A percentile compares a stretch with the other conserved stretches of the same genome.
These are phyloP conservation scores for Daldinia decipiens DNA, from an alignment of 495 filamentous ascomycete species.

Conservation along the genomic window DNA sequence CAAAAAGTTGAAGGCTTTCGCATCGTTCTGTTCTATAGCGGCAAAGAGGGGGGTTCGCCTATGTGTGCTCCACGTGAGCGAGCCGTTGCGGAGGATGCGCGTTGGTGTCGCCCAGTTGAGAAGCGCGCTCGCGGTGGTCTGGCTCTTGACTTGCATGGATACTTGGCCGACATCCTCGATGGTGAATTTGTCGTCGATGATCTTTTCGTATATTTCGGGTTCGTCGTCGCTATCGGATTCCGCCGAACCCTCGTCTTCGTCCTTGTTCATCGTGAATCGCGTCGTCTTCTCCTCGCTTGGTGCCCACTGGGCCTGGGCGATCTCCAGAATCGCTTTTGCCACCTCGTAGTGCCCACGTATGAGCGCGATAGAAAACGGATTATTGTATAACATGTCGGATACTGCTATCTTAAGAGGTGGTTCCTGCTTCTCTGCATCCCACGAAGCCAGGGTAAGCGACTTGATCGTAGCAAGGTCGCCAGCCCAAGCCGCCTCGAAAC, in stretches of 20 bases:
- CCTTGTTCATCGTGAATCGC: constrained; percentile 59
- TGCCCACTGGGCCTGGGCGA: constrained; percentile 72
- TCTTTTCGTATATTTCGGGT: constrained; percentile 60
- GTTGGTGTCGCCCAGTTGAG: constrained; percentile 49
- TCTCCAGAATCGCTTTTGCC: constrained; percentile 72
- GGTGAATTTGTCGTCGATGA: constrained; percentile 71
- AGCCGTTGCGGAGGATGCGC: constrained; percentile 39
- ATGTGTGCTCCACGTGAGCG: constrained; percentile 2
- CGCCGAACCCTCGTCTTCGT: constrained; percentile 43
- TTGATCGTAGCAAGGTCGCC: constrained; percentile 71
- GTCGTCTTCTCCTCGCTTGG: constrained; percentile 50
- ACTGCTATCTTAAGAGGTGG: constrained; percentile 70
- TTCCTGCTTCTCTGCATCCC: constrained; percentile 58
- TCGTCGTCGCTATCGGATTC: constrained; percentile 37
- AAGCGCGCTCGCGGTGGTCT: constrained; percentile 59
- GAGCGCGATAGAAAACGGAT: constrained; percentile 72
- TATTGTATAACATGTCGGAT: constrained; percentile 53
- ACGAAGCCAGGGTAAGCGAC: constrained; percentile 56
- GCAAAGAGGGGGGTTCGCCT: constrained; percentile 44
- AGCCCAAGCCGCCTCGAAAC: constrained; percentile 75
- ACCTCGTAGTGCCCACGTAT: constrained; percentile 67
- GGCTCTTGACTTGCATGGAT: constrained; percentile 69
- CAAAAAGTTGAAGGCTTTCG: constrained; percentile 50
- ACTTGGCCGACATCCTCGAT: constrained; percentile 75
- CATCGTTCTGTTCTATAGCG: constrained; percentile 49